Evolutionary conservation across 371 early-diverging fungal species (phyloP).

Genomic region (Polyrhizophydium stewartii): DNA sequence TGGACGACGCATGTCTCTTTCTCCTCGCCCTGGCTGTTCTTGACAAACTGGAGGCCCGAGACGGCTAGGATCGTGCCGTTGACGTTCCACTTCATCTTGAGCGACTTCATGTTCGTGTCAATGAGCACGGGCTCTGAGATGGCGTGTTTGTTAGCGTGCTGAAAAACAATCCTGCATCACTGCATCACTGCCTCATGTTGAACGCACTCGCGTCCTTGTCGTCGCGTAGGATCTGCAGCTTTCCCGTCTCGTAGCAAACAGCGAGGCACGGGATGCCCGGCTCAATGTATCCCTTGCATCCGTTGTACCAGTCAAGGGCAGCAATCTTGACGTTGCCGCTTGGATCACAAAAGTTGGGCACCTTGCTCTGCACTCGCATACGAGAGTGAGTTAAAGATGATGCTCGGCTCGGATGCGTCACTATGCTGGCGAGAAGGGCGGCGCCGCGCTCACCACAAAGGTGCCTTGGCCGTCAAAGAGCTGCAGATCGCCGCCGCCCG

Average conservation of each 20-base stretch:
- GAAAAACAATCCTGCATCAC: background rate
- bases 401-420: too few relatives aligned
- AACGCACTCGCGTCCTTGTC: slow-evolving; percentile 39
- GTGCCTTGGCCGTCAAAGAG: slow-evolving; percentile 44
- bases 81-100: slow-evolving; percentile 44
- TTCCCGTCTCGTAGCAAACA: slow-evolving; percentile 50
- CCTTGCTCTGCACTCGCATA: slow-evolving; percentile 25
- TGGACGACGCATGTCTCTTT: slow-evolving; percentile 48
- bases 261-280: slow-evolving; percentile 42
- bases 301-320: slow-evolving; percentile 49
- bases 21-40: slow-evolving; percentile 42
- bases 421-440: too few relatives aligned
- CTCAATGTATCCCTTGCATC: slow-evolving; percentile 41
- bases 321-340: slow-evolving; percentile 33
- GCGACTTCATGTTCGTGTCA: slow-evolving; percentile 41
- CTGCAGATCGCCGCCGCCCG: slow-evolving; percentile 38
- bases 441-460: slow-evolving; percentile 28
- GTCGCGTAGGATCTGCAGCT: slow-evolving; percentile 44
- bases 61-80: slow-evolving; percentile 49
- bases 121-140: slow-evolving; percentile 40
- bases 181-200: background rate
- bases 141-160: background rate
- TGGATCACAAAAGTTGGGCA: slow-evolving; percentile 28
- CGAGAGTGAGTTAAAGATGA: too few relatives aligned
- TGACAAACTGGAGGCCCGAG: slow-evolving; percentile 37